A percentile compares a stretch with the other conserved stretches of the same genome.
These are phyloP conservation scores for Letharia columbiana DNA, from an alignment of 495 filamentous ascomycete genomes.

Conservation along the genomic window DNA sequence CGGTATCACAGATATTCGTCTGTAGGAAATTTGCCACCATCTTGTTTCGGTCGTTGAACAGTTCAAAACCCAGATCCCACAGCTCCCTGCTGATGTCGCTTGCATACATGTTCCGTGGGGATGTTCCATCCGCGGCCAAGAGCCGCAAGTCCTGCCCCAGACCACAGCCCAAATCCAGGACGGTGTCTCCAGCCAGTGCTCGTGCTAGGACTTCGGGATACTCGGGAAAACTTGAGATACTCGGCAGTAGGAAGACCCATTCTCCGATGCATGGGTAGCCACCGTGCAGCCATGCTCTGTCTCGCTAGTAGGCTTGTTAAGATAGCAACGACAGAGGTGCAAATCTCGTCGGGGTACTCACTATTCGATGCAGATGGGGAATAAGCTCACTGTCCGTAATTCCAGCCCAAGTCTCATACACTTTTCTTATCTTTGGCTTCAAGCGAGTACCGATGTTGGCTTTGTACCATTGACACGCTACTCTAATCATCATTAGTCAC, in stretches of 20 bases:
- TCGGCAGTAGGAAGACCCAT: constrained; percentile 9
- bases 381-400: background rate
- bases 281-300: constrained; percentile 4
- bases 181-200: constrained; percentile 22
- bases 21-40: constrained; percentile 36
- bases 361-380: constrained; percentile 7
- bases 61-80: constrained; percentile 31
- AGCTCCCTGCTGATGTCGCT: constrained; percentile 22
- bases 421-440: constrained; percentile 2
- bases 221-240: constrained; percentile 22
- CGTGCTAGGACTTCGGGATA: constrained; percentile 27
- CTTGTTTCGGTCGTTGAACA: constrained; percentile 31
- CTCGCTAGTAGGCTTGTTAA: constrained; percentile 6
- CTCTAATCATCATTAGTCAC: background rate
- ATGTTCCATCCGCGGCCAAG: constrained; percentile 29
- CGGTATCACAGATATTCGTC: constrained; percentile 31
- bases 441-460: constrained; percentile 3
- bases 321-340: background rate
- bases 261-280: constrained; percentile 12
- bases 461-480: constrained; percentile 7
- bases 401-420: constrained; percentile 1
- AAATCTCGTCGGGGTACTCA: background rate
- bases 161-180: constrained; percentile 46
- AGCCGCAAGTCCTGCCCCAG: constrained; percentile 45
- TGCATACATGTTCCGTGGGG: constrained; percentile 22